Conservation (phyloP, 1,284 basidiomycete species). For the Phellopilus nigrolimitatus region DNA sequence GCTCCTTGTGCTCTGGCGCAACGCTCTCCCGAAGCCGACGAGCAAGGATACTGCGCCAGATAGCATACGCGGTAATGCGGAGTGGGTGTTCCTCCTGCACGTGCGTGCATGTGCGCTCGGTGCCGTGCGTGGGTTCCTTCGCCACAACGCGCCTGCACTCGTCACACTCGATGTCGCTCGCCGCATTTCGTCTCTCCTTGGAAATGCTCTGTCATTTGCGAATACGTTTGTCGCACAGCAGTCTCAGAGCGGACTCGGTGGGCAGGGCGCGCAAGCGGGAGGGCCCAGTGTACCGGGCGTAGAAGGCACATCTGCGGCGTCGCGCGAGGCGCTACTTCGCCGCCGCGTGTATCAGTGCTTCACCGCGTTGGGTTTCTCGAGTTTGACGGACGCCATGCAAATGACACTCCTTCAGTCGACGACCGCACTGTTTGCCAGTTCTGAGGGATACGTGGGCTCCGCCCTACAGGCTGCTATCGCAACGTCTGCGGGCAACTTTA, state of each 20-base stretch:
- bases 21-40: constrained; percentile 92
- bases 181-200: constrained; percentile 80
- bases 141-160: constrained; percentile 70
- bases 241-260: constrained; percentile 28
- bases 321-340: constrained; percentile 80
- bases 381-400: constrained; percentile 81
- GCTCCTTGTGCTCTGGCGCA: constrained; percentile 92
- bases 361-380: constrained; percentile 70
- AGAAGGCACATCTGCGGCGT: constrained; percentile 30
- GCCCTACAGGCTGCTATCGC: constrained; percentile 91
- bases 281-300: constrained; percentile 41
- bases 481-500: constrained; percentile 83
- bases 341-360: constrained; percentile 90
- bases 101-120: constrained; percentile 89
- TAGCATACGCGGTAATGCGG: constrained; percentile 62
- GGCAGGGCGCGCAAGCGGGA: constrained; percentile 3
- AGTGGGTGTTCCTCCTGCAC: constrained; percentile 91
- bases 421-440: constrained; percentile 83
- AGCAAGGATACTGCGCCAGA: constrained; percentile 71
- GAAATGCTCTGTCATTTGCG: constrained; percentile 88
- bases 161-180: constrained; percentile 90
- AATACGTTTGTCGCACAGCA: constrained; percentile 59
- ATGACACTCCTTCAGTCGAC: constrained; percentile 77
- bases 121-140: constrained; percentile 84
- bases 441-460: constrained; percentile 74